A percentile compares a stretch with the other conserved stretches of the same genome.
Conservation (phyloP, 1,284 basidiomycete genomes). For the Inonotus obliquus region DNA sequence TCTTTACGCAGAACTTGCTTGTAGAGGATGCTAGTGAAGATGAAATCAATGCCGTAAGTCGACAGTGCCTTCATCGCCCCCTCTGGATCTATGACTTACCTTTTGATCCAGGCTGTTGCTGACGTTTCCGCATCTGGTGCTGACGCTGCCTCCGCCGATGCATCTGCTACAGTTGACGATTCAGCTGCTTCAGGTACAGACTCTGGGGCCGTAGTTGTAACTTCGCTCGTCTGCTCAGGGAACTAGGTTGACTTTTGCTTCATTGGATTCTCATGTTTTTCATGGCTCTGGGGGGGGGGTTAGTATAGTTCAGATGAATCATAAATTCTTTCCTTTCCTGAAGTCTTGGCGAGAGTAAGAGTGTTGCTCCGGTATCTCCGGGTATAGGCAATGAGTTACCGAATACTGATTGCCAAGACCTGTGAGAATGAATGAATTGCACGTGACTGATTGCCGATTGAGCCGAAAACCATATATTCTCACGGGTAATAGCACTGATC, state of each 20-base stretch:
- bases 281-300: background rate
- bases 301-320: slow-evolving; percentile 12
- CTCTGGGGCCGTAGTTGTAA: background rate
- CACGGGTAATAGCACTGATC: background rate
- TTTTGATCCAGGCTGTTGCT: slow-evolving; percentile 17
- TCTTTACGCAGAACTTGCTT: slow-evolving; percentile 57
- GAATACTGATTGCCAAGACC: background rate
- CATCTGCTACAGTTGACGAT: slow-evolving; percentile 4
- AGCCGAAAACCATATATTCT: background rate
- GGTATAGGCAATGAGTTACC: background rate
- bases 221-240: background rate
- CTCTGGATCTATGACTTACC: background rate
- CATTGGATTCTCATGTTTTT: background rate
- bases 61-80: background rate
- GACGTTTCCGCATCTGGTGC: slow-evolving; percentile 11
- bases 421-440: background rate
- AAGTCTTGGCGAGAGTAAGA: background rate
- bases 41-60: slow-evolving; percentile 41
- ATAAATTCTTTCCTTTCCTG: slow-evolving; percentile 2
- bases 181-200: background rate
- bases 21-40: slow-evolving; percentile 52
- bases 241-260: background rate
- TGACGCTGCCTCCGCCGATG: slow-evolving; percentile 23
- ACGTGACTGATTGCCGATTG: background rate
- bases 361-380: background rate